A percentile compares a stretch with the other conserved stretches of the same genome.
Conservation (phyloP, 2,329 filamentous ascomycete genomes). For the Tolypocladium cylindrosporum region DNA sequence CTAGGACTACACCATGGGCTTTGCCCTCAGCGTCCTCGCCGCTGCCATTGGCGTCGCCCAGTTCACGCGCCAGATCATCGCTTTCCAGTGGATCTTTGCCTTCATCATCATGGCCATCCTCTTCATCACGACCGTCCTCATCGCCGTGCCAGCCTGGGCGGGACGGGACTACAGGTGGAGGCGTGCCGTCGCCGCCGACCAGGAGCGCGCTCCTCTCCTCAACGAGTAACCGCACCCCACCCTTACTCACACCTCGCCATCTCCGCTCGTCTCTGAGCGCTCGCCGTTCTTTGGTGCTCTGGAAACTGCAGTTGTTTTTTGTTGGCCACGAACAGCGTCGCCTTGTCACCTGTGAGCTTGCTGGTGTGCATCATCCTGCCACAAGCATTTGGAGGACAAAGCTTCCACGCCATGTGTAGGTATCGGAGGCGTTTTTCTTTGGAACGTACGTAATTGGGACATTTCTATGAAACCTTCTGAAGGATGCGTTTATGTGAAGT, state of each 20-base stretch:
- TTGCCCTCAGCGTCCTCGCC: conserved; percentile 62
- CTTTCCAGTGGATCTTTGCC: conserved; percentile 88
- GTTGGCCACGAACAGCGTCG: neutral
- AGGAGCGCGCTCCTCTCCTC: conserved; percentile 53
- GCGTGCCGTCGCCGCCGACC: conserved; percentile 31
- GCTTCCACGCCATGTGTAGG: neutral
- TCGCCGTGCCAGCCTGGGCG: conserved; percentile 55
- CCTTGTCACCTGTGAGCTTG: neutral
- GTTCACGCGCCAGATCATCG: conserved; percentile 61
- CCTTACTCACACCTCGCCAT: neutral
- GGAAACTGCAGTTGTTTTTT: neutral
- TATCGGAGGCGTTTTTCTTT: neutral
- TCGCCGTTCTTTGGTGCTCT: neutral
- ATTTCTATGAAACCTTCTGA: neutral
- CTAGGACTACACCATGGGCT: conserved; percentile 65
- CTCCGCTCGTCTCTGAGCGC: neutral
- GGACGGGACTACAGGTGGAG: conserved; percentile 47
- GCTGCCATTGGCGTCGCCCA: conserved; percentile 72
- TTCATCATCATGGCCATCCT: conserved; percentile 72
- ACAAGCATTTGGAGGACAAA: neutral
- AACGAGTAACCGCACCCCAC: conserved; percentile 23
- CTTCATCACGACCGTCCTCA: conserved; percentile 55
- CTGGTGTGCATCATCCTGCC: neutral
- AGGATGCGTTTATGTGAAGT: neutral
- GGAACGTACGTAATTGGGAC: neutral